Conservation (phyloP, 495 filamentous ascomycete genomes). For the Tetracladium marchalianum region DNA sequence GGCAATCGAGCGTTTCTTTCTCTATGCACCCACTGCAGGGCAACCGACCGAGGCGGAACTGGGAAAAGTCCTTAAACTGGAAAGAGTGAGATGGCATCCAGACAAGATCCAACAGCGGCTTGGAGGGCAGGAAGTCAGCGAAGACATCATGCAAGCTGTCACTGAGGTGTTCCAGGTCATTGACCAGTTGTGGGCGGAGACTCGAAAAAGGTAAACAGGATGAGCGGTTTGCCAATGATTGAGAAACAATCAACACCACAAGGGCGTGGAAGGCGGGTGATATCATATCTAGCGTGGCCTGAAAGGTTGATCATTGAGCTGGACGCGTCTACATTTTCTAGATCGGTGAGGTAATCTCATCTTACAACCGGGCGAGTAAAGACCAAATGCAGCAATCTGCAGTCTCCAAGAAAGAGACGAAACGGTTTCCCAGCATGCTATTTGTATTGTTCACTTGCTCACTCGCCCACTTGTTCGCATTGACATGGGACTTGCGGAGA, state of each 20-base stretch:
- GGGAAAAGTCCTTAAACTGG: conserved; percentile 58
- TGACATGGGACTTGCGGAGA: too few relatives aligned
- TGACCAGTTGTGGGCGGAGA: conserved; percentile 61
- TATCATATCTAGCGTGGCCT: too few relatives aligned
- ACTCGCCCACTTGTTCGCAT: too few relatives aligned
- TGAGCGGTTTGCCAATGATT: background rate
- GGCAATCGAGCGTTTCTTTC: conserved; percentile 54
- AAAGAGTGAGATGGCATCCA: conserved; percentile 92
- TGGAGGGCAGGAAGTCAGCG: conserved; percentile 54
- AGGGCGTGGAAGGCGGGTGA: conserved; percentile 1
- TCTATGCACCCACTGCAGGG: conserved; percentile 32
- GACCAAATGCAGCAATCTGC: too few relatives aligned
- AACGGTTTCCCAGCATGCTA: too few relatives aligned
- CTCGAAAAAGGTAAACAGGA: conserved; percentile 5
- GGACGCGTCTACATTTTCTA: background rate
- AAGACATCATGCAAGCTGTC: conserved; percentile 61
- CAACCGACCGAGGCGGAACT: conserved; percentile 28
- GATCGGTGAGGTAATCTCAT: background rate
- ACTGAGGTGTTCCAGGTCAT: conserved; percentile 90
- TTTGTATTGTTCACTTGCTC: too few relatives aligned
- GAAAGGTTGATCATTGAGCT: background rate
- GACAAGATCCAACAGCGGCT: conserved; percentile 94
- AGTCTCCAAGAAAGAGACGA: too few relatives aligned
- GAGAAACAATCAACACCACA: conserved; percentile 12
- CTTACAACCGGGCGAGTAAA: too few relatives aligned